Evolutionary conservation across 148 eudicot species (phyloP), one percentile per base, ranked within the genome.

Genomic region (Rhododendron ferrugineum): DNA sequence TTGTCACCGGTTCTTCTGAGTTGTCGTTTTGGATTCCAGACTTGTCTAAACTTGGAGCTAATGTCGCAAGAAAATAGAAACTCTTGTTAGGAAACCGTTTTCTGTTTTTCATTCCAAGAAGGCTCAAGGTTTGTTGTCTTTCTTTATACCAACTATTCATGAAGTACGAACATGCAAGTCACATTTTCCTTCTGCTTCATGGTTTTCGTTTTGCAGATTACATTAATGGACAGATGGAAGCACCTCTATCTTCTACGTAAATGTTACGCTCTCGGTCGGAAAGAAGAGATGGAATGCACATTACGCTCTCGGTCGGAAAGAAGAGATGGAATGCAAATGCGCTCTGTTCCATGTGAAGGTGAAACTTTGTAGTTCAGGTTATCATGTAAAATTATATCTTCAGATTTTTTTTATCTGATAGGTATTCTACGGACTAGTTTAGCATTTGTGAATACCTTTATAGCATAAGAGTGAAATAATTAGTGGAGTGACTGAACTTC

Each of bases 1-100:
- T 97, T 84, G 98, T 93, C 73, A 95, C 98, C 20, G 98, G 99
- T 82, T 95, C 98, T 80, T 91, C 98, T 15, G 98, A 95, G 84
- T 83, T 95, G 60, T 97, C 98, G 1, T 95, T 97, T 90, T 94
- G 98, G 96, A 88, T 95, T 80, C 98, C 96, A 14, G 99, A 97
- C 91, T 92, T 97, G 88, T 97, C 98, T 32, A 97, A 97, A 89
- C 83, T 95, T 81, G 98, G 93, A 79, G 91, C 94, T 78, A 95
- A 94, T 84, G 95, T 89, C 9, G 95, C 96, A 86, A 92, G 98
- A 84, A 97, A 94, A 87, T 94, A 92, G 92, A 79, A 70, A 32
- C 74, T 28, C 44, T 15, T 36, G 23, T 30, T 40, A 23, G 60
- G 26, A 86, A 58, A 36, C 13, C 3, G 6, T 74, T n/a, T 34